phyloP scores from a whole-genome alignment of 2,329 filamentous ascomycete species.

The Pseudocercospora musae region DNA sequence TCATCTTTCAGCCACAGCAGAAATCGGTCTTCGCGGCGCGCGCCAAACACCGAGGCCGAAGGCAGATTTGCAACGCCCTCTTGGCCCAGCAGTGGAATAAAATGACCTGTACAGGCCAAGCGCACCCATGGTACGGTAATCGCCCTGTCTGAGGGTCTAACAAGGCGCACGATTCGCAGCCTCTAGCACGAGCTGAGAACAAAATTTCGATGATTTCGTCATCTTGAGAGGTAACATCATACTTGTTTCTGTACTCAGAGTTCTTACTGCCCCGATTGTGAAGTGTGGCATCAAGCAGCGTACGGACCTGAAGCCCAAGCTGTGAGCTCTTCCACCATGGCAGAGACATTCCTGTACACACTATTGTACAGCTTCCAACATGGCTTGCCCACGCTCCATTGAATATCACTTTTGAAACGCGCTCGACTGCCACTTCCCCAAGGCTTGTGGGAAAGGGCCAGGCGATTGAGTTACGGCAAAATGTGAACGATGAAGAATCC shows the following conservation, averaged over 20 bases:
- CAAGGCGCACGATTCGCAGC: too few species aligned
- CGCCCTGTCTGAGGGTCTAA: too few species aligned
- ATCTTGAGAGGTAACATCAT: too few species aligned
- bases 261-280: too few species aligned
- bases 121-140: not conserved
- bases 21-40: not conserved
- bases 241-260: too few species aligned
- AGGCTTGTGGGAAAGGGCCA: conserved; percentile 8
- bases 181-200: too few species aligned
- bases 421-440: conserved; percentile 7
- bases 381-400: conserved; percentile 5
- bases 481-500: conserved; percentile 5
- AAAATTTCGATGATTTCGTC: too few species aligned
- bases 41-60: not conserved
- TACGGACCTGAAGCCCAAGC: too few species aligned
- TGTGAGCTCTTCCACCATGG: too few species aligned
- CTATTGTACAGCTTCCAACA: too few species aligned
- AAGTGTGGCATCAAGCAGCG: too few species aligned
- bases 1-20: not conserved
- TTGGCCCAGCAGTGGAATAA: not conserved
- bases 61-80: not conserved
- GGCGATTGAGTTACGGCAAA: conserved; percentile 1
- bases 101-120: not conserved
- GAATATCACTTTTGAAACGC: conserved; percentile 2
- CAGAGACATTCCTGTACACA: too few species aligned